Base-by-base conservation (phyloP, 306 rosid genomes). In the Castanea crenata region DNA sequence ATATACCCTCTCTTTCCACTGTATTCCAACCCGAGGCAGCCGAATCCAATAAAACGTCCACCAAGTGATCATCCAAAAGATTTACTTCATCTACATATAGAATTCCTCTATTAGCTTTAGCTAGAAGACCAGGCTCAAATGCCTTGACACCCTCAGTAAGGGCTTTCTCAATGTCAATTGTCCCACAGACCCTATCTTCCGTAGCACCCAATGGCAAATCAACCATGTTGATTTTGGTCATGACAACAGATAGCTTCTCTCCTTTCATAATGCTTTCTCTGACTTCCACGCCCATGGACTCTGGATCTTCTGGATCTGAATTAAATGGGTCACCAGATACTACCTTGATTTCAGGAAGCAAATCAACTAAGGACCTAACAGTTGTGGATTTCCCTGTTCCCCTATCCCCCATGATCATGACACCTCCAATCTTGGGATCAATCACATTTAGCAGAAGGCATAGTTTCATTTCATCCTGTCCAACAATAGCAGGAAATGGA, bases 21-120 rank as follows among this genome's bases (percentile, higher is more conserved):
- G 97, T 94, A 90, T 94, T 94, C 98, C 98, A 94, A 58, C 98
- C 98, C 5, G 98, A 94, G 64, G 98, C 98, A 16, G 98, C 97
- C 69, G 97, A 94, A 86, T 94, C 97, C 89, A 94, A 80, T 32
- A 94, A 78, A 35, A 94, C 98, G 85, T 94, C 98, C 63, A 94
- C 98, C 2, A 94, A 85, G 84, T 94, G 98, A 75, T 94, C 98
- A 80, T 94, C 98, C 86, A 94, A 85, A 58, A 94, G 97, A 73
- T 94, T 94, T 70, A 94, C 98, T 81, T 94, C 98, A 57, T 94
- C 98, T 49, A 94, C 98, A 75, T 94, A 94, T 27, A 94, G 91
- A 78, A 94, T 94, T 73, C 98, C 97, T 81, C 98, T 91, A 73
- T 94, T 94, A 56, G 99, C 99, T 87, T 94, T 94, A 46, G 97